These are phyloP conservation scores for Cylindrodendrum hubeiense DNA, from an alignment of 2,329 filamentous ascomycete genomes.

Conservation along the genomic window DNA sequence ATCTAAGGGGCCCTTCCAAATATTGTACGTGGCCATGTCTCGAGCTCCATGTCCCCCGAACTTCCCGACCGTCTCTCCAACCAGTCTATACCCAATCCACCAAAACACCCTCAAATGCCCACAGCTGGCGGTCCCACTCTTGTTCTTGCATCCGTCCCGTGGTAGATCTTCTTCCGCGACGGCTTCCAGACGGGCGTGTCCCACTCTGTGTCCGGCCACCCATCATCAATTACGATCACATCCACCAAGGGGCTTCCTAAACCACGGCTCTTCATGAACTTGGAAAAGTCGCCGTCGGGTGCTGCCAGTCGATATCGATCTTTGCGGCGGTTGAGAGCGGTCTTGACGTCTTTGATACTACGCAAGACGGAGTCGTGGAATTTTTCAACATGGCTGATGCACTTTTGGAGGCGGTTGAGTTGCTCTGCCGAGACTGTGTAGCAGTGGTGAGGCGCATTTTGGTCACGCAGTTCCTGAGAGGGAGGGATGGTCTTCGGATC, in stretches of 20 bases:
- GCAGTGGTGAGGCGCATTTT: background rate
- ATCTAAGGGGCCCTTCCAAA: background rate
- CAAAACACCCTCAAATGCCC: background rate
- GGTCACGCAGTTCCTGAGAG: background rate
- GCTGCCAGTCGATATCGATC: constrained; percentile 1
- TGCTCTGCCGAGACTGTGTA: constrained; percentile 19
- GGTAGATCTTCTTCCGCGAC: constrained; percentile 21
- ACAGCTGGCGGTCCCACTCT: background rate
- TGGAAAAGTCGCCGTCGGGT: background rate
- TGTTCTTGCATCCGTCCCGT: background rate
- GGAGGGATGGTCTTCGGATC: background rate
- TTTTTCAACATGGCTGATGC: constrained; percentile 7
- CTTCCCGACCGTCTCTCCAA: background rate
- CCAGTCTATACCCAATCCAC: background rate
- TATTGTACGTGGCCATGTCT: background rate
- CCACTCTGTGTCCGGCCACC: constrained; percentile 28
- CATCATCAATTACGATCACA: constrained; percentile 31
- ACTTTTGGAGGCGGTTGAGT: constrained; percentile 23
- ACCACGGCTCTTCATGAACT: constrained; percentile 38
- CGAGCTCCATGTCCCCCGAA: background rate
- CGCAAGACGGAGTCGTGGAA: constrained; percentile 19
- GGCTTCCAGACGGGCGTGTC: constrained; percentile 13
- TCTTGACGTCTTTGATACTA: constrained; percentile 9
- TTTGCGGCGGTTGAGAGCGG: constrained; percentile 13
- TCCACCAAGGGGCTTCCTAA: constrained; percentile 39